A percentile compares a stretch with the other conserved stretches of the same genome.
Evolutionary conservation across 805 yeast species (phyloP).

Genomic region (Metschnikowia colocasiae): DNA sequence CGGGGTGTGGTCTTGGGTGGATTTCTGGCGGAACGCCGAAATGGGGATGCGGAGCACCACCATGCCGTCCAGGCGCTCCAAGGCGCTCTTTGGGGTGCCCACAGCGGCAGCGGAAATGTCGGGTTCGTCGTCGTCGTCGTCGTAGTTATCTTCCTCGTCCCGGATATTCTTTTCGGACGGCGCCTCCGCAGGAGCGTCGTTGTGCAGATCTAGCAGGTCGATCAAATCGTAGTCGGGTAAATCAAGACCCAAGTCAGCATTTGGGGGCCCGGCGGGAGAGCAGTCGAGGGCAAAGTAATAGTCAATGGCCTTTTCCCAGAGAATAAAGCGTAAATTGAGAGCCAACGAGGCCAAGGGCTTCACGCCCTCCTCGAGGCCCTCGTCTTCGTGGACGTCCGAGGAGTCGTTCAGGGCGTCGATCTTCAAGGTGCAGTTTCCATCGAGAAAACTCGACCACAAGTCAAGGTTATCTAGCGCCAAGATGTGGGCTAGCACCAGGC

Average conservation of each 20-base stretch:
- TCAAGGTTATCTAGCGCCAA: conserved; percentile 32
- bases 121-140: conserved; percentile 21
- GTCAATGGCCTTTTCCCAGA: conserved; percentile 71
- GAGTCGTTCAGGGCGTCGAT: conserved; percentile 17
- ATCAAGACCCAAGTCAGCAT: conserved; percentile 27
- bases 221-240: conserved; percentile 35
- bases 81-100: conserved; percentile 7
- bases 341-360: conserved; percentile 42
- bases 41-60: conserved; percentile 33
- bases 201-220: conserved; percentile 20
- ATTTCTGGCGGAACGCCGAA: conserved; percentile 21
- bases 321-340: conserved; percentile 58
- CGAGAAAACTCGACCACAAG: conserved; percentile 47
- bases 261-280: no score
- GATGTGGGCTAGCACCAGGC: conserved; percentile 45
- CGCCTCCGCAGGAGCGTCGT: neutral
- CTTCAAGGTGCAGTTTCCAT: conserved; percentile 31
- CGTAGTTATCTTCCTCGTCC: conserved; percentile 19
- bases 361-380: conserved; percentile 43
- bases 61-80: conserved; percentile 27
- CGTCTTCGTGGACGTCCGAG: conserved; percentile 13
- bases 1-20: conserved; percentile 8
- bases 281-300: conserved; percentile 29
- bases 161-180: neutral
- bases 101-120: no score